Percentiles rank a stretch among this genome's conserved stretches.
These are phyloP conservation scores for Boletus coccyginus DNA, from an alignment of 768 basidiomycete species.

Conservation along the genomic window DNA sequence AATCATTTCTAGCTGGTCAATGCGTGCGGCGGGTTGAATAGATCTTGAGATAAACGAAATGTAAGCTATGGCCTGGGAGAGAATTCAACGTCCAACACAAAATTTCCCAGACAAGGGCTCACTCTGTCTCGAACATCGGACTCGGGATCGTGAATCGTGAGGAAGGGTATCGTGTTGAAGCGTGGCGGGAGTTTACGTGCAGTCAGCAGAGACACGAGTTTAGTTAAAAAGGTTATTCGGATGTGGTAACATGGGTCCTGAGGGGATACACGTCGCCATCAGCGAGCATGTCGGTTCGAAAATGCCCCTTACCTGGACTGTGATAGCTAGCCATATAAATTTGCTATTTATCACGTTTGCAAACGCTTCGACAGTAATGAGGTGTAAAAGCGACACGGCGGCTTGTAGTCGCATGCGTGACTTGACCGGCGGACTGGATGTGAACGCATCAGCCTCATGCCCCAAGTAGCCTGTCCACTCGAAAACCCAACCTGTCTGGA, in stretches of 20 bases:
- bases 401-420: slow-evolving; percentile 84
- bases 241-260: slow-evolving; percentile 91
- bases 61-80: slow-evolving; percentile 55
- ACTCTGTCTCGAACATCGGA: slow-evolving; percentile 70
- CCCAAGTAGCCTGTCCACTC: not conserved
- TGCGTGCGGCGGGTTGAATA: slow-evolving; percentile 48
- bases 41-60: slow-evolving; percentile 47
- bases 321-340: slow-evolving; percentile 69
- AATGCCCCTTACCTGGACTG: slow-evolving; percentile 64
- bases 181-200: slow-evolving; percentile 61
- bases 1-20: slow-evolving; percentile 74
- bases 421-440: slow-evolving; percentile 53
- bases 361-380: slow-evolving; percentile 60
- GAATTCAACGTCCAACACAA: not conserved
- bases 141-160: slow-evolving; percentile 92
- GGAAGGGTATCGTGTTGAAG: slow-evolving; percentile 83
- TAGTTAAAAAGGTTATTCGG: slow-evolving; percentile 72
- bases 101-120: slow-evolving; percentile 15
- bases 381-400: slow-evolving; percentile 73
- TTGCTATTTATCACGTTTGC: slow-evolving; percentile 52
- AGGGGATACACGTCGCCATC: not conserved
- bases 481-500: slow-evolving; percentile 44
- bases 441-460: slow-evolving; percentile 10
- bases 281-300: not conserved
- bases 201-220: slow-evolving; percentile 65